phyloP scores from a whole-genome alignment of 2,329 filamentous ascomycete species.

The Stemphylium lycopersici region DNA sequence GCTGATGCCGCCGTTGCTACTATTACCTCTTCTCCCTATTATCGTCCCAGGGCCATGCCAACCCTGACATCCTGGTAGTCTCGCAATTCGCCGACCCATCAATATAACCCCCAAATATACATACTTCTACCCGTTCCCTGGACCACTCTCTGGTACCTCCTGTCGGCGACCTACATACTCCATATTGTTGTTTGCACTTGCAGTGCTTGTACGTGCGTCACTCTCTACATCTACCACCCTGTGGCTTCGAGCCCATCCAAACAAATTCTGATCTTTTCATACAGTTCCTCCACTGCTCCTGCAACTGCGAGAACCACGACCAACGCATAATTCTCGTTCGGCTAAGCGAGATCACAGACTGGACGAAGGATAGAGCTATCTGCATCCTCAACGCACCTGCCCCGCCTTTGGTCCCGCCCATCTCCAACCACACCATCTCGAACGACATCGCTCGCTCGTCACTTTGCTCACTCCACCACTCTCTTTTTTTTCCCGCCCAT shows the following conservation, averaged over 20 bases:
- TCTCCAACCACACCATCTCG: constrained; percentile 5
- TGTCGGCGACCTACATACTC: constrained; percentile 20
- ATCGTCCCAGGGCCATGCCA: constrained; percentile 32
- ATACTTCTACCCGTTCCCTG: constrained; percentile 21
- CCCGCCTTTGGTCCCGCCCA: constrained; percentile 17
- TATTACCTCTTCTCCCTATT: constrained; percentile 32
- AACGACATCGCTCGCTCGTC: not conserved
- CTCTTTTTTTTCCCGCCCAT: not conserved
- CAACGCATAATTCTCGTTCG: constrained; percentile 4
- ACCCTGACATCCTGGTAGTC: constrained; percentile 29
- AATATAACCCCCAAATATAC: constrained; percentile 30
- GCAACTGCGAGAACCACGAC: constrained; percentile 3
- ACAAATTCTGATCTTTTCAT: constrained; percentile 5
- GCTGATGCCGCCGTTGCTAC: constrained; percentile 38
- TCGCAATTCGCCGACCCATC: constrained; percentile 34
- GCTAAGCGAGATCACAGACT: constrained; percentile 10
- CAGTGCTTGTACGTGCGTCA: constrained; percentile 23
- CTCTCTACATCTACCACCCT: constrained; percentile 8
- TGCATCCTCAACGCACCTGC: constrained; percentile 14
- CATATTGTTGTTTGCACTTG: constrained; percentile 16
- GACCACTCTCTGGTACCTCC: constrained; percentile 27
- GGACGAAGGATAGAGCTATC: constrained; percentile 7
- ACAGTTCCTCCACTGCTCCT: constrained; percentile 10
- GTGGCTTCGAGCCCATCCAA: constrained; percentile 8
- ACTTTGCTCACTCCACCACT: not conserved